A percentile compares a stretch with the other conserved stretches of the same genome.
phyloP scores from a whole-genome alignment of 352 stramenopile genomes.

The Phytopythium montanum region DNA sequence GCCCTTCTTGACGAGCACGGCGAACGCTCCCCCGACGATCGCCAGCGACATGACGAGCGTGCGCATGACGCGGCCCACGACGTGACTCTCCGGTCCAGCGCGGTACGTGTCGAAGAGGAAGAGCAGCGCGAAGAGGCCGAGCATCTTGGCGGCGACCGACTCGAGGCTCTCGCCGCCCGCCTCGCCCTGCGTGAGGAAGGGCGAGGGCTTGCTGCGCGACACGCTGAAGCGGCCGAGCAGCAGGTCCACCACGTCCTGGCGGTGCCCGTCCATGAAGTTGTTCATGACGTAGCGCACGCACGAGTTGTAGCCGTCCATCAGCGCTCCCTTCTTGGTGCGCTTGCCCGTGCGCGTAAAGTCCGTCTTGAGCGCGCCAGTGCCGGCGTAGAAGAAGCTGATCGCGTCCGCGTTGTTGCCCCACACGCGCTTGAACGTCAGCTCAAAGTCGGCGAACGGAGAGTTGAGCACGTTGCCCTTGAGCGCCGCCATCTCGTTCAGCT shows the following conservation, averaged over 20 bases:
- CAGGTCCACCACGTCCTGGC: constrained; percentile 93
- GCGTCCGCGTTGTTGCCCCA: constrained; percentile 97
- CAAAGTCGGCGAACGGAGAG: constrained; percentile 62
- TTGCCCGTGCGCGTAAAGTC: constrained; percentile 96
- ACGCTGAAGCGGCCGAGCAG: constrained; percentile 66
- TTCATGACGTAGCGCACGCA: constrained; percentile 94
- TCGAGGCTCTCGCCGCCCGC: constrained; percentile 44
- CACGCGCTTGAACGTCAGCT: constrained; percentile 81
- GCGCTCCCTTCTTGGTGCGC: constrained; percentile 88
- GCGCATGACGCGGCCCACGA: constrained; percentile 55
- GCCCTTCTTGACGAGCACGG: constrained; percentile 74
- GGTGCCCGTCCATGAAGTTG: constrained; percentile 94
- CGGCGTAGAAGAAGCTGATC: constrained; percentile 93
- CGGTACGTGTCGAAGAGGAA: constrained; percentile 64
- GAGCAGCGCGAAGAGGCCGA: constrained; percentile 41
- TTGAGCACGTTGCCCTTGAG: constrained; percentile 70
- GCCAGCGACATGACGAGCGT: constrained; percentile 49
- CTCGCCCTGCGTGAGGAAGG: constrained; percentile 26
- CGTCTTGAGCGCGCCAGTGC: constrained; percentile 93
- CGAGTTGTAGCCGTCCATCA: constrained; percentile 95
- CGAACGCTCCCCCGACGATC: constrained; percentile 44
- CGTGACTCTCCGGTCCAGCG: constrained; percentile 31
- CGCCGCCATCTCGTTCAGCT: constrained; percentile 70
- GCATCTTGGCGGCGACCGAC: constrained; percentile 46
- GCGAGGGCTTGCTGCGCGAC: constrained; percentile 47